Percentiles rank a stretch among this genome's conserved stretches.
phyloP scores from a whole-genome alignment of 1,284 basidiomycete species.

The Leccinum fuscescens region DNA sequence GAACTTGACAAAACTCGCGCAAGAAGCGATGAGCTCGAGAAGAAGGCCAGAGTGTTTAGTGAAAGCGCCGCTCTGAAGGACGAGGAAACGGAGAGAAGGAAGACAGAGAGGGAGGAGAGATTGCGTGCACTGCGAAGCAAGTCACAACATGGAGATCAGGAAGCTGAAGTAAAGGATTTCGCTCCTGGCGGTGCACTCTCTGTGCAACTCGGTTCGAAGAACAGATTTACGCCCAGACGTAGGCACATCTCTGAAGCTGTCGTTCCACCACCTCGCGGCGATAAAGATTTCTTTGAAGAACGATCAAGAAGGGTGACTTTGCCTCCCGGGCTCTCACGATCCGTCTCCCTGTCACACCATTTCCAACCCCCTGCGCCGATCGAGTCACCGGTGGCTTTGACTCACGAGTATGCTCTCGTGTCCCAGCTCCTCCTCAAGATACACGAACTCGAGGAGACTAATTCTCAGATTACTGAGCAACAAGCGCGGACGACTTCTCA shows the following conservation, averaged over 20 bases:
- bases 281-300: constrained; percentile 15
- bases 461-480: constrained; percentile 66
- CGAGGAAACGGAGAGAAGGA: constrained; percentile 48
- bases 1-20: constrained; percentile 73
- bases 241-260: constrained; percentile 33
- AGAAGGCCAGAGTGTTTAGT: constrained; percentile 47
- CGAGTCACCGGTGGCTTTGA: constrained; percentile 17
- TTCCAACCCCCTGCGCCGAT: constrained; percentile 11
- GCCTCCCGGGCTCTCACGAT: constrained; percentile 24
- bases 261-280: constrained; percentile 6
- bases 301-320: constrained; percentile 18
- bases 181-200: constrained; percentile 54
- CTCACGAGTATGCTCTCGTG: constrained; percentile 56
- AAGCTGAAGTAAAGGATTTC: constrained; percentile 50
- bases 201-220: constrained; percentile 28
- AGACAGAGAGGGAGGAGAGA: constrained; percentile 56
- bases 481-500: constrained; percentile 61
- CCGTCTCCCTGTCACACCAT: constrained; percentile 28
- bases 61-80: constrained; percentile 42
- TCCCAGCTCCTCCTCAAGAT: constrained; percentile 76
- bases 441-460: constrained; percentile 73
- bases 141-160: constrained; percentile 32
- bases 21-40: constrained; percentile 67
- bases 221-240: constrained; percentile 21
- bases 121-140: constrained; percentile 45